Conservation (phyloP, 225 moss, liverwort and hornwort species). For the Polytrichum commune region DNA sequence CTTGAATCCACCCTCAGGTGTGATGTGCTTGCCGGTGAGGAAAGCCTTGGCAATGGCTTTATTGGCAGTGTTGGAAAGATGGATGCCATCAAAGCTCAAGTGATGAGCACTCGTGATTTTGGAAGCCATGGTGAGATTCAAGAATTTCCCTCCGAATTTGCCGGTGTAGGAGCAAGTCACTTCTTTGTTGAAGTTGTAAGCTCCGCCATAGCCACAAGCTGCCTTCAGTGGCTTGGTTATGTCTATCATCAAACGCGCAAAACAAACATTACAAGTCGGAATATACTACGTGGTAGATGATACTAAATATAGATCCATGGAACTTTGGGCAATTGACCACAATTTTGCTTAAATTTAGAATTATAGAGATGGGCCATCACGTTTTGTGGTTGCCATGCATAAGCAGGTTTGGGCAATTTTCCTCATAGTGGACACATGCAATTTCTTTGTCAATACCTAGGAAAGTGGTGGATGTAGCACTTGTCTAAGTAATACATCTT, state of each 20-base stretch:
- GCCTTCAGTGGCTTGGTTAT: conserved; percentile 31
- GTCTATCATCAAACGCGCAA: conserved; percentile 5
- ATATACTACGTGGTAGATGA: too few species aligned
- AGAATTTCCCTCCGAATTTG: conserved; percentile 12
- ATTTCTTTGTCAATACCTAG: too few species aligned
- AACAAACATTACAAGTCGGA: too few species aligned
- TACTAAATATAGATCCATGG: too few species aligned
- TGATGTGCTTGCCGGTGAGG: conserved; percentile 36
- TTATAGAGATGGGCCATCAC: too few species aligned
- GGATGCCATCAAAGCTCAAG: conserved; percentile 49
- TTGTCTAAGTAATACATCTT: too few species aligned
- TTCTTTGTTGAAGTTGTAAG: conserved; percentile 34
- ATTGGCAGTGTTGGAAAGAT: conserved; percentile 35
- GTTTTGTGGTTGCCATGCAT: too few species aligned
- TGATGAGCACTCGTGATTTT: conserved; percentile 17
- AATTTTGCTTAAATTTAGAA: too few species aligned
- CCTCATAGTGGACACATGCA: too few species aligned
- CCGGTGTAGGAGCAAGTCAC: conserved; percentile 28
- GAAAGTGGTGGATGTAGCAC: too few species aligned
- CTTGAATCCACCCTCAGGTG: conserved; percentile 26
- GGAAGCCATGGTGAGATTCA: conserved; percentile 24
- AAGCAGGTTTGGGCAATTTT: too few species aligned
- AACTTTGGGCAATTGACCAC: too few species aligned
- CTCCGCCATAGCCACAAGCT: conserved; percentile 47
- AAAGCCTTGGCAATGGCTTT: conserved; percentile 33